These are phyloP conservation scores for Trichophyton equinum DNA, from an alignment of 2,329 filamentous ascomycete species.

Conservation along the genomic window DNA sequence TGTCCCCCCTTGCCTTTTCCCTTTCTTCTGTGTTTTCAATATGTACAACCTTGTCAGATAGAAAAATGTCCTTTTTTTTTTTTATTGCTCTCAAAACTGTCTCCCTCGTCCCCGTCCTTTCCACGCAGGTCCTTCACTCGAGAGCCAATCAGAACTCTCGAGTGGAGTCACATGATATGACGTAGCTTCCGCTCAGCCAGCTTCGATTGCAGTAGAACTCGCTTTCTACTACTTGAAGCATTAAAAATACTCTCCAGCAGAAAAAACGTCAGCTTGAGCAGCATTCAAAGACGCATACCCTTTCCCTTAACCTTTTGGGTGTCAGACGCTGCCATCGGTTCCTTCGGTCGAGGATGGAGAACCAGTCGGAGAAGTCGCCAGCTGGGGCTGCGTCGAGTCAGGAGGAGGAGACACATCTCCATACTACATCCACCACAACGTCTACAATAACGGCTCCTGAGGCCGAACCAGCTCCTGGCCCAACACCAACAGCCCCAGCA, in stretches of 20 bases:
- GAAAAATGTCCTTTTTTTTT: constrained; percentile 9
- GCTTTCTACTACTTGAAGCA: not conserved
- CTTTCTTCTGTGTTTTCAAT: not conserved
- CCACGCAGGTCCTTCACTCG: not conserved
- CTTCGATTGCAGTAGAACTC: not conserved
- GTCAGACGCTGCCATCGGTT: not conserved
- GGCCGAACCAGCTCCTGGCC: not conserved
- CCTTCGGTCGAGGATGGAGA: not conserved
- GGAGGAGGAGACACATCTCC: not conserved
- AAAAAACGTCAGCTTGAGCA: not conserved
- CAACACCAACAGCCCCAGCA: constrained; percentile 1
- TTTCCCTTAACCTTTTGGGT: not conserved
- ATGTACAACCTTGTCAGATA: constrained; percentile 8
- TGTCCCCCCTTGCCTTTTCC: constrained; percentile 5
- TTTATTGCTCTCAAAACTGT: constrained; percentile 5
- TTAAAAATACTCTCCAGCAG: not conserved
- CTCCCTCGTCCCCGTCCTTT: not conserved
- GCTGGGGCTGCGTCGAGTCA: not conserved
- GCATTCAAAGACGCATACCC: not conserved
- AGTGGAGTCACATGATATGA: constrained; percentile 7
- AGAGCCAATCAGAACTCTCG: not conserved
- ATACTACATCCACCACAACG: not conserved
- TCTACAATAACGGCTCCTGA: not conserved
- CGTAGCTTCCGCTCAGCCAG: not conserved
- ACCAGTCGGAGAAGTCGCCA: not conserved